A percentile compares a stretch with the other conserved stretches of the same genome.
Conservation (phyloP, 495 filamentous ascomycete species). For the Neurospora sp. region DNA sequence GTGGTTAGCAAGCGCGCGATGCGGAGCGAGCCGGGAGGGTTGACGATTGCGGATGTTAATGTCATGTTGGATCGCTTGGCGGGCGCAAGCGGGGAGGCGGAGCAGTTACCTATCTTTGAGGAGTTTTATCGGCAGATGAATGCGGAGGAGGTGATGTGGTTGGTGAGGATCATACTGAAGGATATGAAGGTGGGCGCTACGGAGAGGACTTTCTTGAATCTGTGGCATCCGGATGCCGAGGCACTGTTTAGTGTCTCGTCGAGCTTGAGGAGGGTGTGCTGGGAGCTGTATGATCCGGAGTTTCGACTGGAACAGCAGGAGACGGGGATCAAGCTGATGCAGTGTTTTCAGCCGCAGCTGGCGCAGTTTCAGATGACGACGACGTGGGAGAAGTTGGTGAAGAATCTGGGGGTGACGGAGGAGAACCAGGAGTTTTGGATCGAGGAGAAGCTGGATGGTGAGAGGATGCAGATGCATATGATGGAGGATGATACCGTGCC, state of each 20-base stretch:
- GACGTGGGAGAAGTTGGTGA: slow-evolving; percentile 72
- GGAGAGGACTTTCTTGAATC: slow-evolving; percentile 80
- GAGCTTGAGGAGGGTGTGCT: slow-evolving; percentile 83
- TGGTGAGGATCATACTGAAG: slow-evolving; percentile 86
- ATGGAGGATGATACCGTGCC: slow-evolving; percentile 52
- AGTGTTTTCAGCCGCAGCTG: slow-evolving; percentile 94
- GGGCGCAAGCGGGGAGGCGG: slow-evolving; percentile 62
- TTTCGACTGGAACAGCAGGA: slow-evolving; percentile 67
- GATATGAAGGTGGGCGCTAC: slow-evolving; percentile 98
- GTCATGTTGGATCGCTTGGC: slow-evolving; percentile 73
- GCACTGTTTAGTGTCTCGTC: slow-evolving; percentile 86
- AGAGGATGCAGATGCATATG: slow-evolving; percentile 97
- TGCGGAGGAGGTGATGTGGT: slow-evolving; percentile 85
- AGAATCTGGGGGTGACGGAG: slow-evolving; percentile 56
- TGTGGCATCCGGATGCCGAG: slow-evolving; percentile 93
- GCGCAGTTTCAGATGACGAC: slow-evolving; percentile 86
- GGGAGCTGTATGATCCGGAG: slow-evolving; percentile 78
- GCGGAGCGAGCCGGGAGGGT: slow-evolving; percentile 58
- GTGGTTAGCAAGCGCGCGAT: slow-evolving; percentile 78
- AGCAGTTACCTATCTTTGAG: slow-evolving; percentile 69
- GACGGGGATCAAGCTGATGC: slow-evolving; percentile 72
- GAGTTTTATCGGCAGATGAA: slow-evolving; percentile 88
- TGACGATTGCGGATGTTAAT: slow-evolving; percentile 87
- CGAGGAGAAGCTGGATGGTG: slow-evolving; percentile 95
- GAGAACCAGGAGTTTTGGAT: slow-evolving; percentile 82